Evolutionary conservation across 78 protist genomes (phyloP), one percentile per base, ranked within the genome.

Genomic region (Dictyostelium purpureum): DNA sequence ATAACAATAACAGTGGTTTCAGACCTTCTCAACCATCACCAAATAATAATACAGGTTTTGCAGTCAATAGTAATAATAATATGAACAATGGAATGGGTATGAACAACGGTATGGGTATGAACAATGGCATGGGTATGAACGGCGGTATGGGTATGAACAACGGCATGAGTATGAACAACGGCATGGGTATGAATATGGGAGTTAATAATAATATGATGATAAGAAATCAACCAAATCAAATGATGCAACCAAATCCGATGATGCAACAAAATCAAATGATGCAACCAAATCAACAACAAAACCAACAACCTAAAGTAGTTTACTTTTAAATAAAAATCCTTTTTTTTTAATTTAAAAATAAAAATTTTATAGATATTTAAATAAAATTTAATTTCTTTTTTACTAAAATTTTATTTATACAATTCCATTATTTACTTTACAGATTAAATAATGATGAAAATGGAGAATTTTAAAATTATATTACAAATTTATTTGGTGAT

Each of bases 81-180:
- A 61, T 61, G 70, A 61, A 61, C 31, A n/a, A 61, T 2, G 70
- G 70, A 0, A 56, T 56, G 28, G 28, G 28, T 19, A 61, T 11
- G 19, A 67, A 67, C 51, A 67, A 67, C 19, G 43, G 40, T 1
- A 63, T 63, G 65, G 65, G 65, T 4, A 56, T 56, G 40, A 7
- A n/a, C 4, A 54, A 28, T 37, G 38, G 38, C 21, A 35, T 37
- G 6, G 61, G 61, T 47, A 79, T 79, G 88, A 66, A 49, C 35
- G 49, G 51, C 16, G 89, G 89, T 45, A 80, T 67, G 77, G 40
- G 61, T 4, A 54, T 54, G 61, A 67, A 52, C 37, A 67, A 52
- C 26, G 54, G 49, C 0, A 85, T 69, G 79, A 38, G 9, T 28
- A 56, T 24, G n/a, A 65, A 49, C 14, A 85, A 37, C 47, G 65